Evolutionary conservation across 345 rosid genomes (phyloP).

Genomic region (Erysimum cheiranthoides): DNA sequence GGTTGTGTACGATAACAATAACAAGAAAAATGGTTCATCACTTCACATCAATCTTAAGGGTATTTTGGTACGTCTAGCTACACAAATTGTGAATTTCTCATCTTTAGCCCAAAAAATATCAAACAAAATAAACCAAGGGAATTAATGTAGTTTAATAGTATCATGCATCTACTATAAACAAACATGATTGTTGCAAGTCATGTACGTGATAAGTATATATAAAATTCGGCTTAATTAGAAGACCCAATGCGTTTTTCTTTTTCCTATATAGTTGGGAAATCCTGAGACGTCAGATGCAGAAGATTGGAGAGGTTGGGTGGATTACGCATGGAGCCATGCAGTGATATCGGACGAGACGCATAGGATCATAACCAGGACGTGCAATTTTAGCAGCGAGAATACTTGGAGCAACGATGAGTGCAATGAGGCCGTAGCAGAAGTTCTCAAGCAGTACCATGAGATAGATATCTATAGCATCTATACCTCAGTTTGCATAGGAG

Average conservation of each 20-base stretch:
- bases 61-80: slow-evolving; percentile 60
- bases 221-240: neutral
- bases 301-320: slow-evolving; percentile 95
- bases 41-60: slow-evolving; percentile 76
- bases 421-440: slow-evolving; percentile 63
- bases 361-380: slow-evolving; percentile 72
- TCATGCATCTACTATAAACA: neutral
- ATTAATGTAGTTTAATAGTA: neutral
- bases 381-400: slow-evolving; percentile 80
- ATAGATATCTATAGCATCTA: slow-evolving; percentile 92
- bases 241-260: neutral
- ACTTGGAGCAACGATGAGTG: slow-evolving; percentile 80
- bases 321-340: slow-evolving; percentile 99
- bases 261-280: slow-evolving; percentile 74
- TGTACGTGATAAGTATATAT: neutral
- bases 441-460: slow-evolving; percentile 74
- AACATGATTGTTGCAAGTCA: neutral
- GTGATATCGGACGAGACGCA: slow-evolving; percentile 93
- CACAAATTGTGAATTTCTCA: neutral
- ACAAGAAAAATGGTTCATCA: slow-evolving; percentile 62
- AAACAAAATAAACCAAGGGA: neutral
- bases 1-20: slow-evolving; percentile 55
- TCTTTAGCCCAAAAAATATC: neutral
- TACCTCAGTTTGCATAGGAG: slow-evolving; percentile 70
- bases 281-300: slow-evolving; percentile 94